Evolutionary conservation across 345 rosid genomes (phyloP), one percentile per base, ranked within the genome.

Genomic region (Populus nigra): DNA sequence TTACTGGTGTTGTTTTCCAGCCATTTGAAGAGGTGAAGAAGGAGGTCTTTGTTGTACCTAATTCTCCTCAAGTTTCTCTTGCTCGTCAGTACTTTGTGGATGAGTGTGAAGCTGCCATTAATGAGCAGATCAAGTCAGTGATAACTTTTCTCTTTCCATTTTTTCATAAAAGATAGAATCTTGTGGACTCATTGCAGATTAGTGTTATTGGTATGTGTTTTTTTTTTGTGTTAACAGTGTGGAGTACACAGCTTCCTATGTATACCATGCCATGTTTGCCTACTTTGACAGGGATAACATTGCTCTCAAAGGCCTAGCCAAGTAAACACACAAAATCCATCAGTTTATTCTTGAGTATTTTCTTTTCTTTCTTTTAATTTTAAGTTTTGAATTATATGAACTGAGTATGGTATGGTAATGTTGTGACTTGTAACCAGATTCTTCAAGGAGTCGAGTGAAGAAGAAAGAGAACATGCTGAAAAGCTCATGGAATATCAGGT

Each of bases 91-190:
- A 39, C 4, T 93, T 45, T 29, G 62, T 68, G 2, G 88, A 89
- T 15, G 85, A 85, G 17, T 72, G 85, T 71, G 98, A 91, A 83
- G 85, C 93, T 6, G 91, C 88, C 8, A 67, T 91, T 35, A 93
- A 91, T n/a, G 94, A 91, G 89, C 98, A 91, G 81, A 93, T 93
- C 92, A 93, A 93, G 98, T 93, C 77, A 73, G 87, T 81, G 2
- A 35, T 20, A 8, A 16, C 4, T 25, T 31, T 35, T 71, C 10
- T 72, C 7, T 11, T 13, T 27, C 33, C 31, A 36, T 45, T 9
- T 1, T 39, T 4, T 47, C 12, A 5, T 63, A 11, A 39, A 23
- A 12, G 7, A 36, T 36, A 38, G 7, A 17, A 16, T 49, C 75
- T 55, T 72, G 1, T 53, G 8, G 25, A 9, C 0, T 65, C 12